A percentile compares a stretch with the other conserved stretches of the same genome.
Evolutionary conservation across 805 yeast genomes (phyloP).

Genomic region (Blastobotrys chiropterorum): DNA sequence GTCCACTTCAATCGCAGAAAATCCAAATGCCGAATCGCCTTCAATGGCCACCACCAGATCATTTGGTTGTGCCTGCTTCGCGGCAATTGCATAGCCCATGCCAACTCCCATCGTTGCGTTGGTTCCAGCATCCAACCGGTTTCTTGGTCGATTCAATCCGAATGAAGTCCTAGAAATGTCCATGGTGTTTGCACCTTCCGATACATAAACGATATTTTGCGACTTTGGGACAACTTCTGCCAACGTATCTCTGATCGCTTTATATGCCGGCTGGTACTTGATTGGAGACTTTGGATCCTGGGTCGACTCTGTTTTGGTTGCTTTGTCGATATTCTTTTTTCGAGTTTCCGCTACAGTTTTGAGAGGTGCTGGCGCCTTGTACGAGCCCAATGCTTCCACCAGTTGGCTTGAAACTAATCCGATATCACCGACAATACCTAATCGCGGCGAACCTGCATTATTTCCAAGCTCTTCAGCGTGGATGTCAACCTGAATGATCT

Average conservation of each 20-base stretch:
- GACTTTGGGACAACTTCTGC: slow-evolving; percentile 18
- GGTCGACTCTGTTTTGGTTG: slow-evolving; percentile 32
- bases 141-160: slow-evolving; percentile 45
- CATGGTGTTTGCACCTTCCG: slow-evolving; percentile 79
- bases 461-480: slow-evolving; percentile 49
- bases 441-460: slow-evolving; percentile 33
- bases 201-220: slow-evolving; percentile 39
- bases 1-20: slow-evolving; percentile 67
- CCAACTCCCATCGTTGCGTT: slow-evolving; percentile 78
- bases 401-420: slow-evolving; percentile 37
- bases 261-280: slow-evolving; percentile 51
- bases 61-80: slow-evolving; percentile 42
- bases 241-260: slow-evolving; percentile 39
- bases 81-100: slow-evolving; percentile 61
- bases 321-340: slow-evolving; percentile 29
- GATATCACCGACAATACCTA: slow-evolving; percentile 55
- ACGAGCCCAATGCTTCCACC: slow-evolving; percentile 26
- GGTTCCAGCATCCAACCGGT: slow-evolving; percentile 65
- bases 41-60: slow-evolving; percentile 51
- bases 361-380: slow-evolving; percentile 33
- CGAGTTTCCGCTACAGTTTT: slow-evolving; percentile 21
- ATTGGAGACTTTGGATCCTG: slow-evolving; percentile 17
- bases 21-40: slow-evolving; percentile 77
- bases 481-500: slow-evolving; percentile 53
- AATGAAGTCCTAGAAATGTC: slow-evolving; percentile 61